A percentile compares a stretch with the other conserved stretches of the same genome.
Evolutionary conservation across 2,329 filamentous ascomycete genomes (phyloP).

Genomic region (Diaporthe destruens): DNA sequence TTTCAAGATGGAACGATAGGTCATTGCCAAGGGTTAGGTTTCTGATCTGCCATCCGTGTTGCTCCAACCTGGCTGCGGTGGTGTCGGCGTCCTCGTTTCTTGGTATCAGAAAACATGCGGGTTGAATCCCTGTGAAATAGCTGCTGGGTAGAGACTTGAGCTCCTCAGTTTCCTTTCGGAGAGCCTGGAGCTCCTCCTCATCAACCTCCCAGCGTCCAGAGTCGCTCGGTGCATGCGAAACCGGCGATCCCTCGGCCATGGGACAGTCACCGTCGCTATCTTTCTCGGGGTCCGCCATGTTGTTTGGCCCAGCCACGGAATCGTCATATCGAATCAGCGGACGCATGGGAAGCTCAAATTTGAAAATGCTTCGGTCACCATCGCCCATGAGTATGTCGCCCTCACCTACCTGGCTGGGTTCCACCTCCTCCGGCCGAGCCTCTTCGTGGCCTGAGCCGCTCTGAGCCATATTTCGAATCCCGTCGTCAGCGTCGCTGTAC

Average conservation of each 20-base stretch:
- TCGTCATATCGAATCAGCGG: too few species aligned
- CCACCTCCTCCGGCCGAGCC: neutral
- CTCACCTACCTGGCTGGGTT: neutral
- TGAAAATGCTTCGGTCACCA: too few species aligned
- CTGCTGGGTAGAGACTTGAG: neutral
- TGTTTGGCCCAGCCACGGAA: neutral
- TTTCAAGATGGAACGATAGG: neutral
- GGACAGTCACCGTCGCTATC: neutral
- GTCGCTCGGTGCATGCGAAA: too few species aligned
- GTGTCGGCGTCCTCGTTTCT: neutral
- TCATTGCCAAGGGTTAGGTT: neutral
- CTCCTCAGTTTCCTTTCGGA: neutral
- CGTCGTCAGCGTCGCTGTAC: neutral
- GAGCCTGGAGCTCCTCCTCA: neutral
- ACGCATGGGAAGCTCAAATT: too few species aligned
- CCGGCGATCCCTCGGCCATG: neutral
- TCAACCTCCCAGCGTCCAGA: neutral
- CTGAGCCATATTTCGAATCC: neutral
- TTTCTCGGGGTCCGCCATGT: neutral
- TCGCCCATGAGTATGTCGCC: too few species aligned
- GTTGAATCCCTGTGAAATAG: neutral
- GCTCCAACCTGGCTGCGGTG: neutral
- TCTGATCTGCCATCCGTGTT: neutral
- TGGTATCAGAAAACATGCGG: neutral
- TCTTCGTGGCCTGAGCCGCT: neutral